Conservation (phyloP, 805 yeast species). For the Saturnispora serradocipensis region DNA sequence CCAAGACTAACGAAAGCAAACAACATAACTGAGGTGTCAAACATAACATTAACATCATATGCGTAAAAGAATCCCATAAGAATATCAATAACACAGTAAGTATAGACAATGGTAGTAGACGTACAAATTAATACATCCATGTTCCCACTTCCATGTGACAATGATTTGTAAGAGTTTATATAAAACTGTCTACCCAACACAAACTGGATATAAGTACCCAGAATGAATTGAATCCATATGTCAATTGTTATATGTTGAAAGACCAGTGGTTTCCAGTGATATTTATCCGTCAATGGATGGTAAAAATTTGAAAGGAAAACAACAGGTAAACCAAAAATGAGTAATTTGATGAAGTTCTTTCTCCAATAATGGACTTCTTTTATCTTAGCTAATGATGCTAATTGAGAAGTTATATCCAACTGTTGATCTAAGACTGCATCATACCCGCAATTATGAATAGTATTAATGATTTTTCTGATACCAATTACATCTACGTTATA, state of each 20-base stretch:
- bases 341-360: slow-evolving; percentile 40
- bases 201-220: slow-evolving; percentile 56
- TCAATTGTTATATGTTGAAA: slow-evolving; percentile 1
- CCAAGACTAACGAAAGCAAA: slow-evolving; percentile 80
- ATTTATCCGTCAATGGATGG: slow-evolving; percentile 44
- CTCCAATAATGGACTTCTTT: slow-evolving; percentile 73
- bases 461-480: slow-evolving; percentile 49
- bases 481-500: slow-evolving; percentile 50
- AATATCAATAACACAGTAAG: slow-evolving; percentile 63
- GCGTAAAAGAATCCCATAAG: slow-evolving; percentile 33
- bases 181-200: slow-evolving; percentile 61
- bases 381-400: slow-evolving; percentile 55
- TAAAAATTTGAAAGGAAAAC: slow-evolving; percentile 39
- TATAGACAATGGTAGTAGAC: slow-evolving; percentile 72
- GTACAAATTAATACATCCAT: slow-evolving; percentile 89
- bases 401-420: slow-evolving; percentile 57
- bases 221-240: slow-evolving; percentile 47
- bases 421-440: slow-evolving; percentile 40
- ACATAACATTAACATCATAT: slow-evolving; percentile 57
- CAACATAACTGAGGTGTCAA: slow-evolving; percentile 84
- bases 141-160: slow-evolving; percentile 64
- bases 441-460: slow-evolving; percentile 43
- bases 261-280: slow-evolving; percentile 38
- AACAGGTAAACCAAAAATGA: slow-evolving; percentile 56
- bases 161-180: slow-evolving; percentile 52